These are phyloP conservation scores for Globisporangium viniferum DNA, from an alignment of 352 stramenopile species.

Conservation along the genomic window DNA sequence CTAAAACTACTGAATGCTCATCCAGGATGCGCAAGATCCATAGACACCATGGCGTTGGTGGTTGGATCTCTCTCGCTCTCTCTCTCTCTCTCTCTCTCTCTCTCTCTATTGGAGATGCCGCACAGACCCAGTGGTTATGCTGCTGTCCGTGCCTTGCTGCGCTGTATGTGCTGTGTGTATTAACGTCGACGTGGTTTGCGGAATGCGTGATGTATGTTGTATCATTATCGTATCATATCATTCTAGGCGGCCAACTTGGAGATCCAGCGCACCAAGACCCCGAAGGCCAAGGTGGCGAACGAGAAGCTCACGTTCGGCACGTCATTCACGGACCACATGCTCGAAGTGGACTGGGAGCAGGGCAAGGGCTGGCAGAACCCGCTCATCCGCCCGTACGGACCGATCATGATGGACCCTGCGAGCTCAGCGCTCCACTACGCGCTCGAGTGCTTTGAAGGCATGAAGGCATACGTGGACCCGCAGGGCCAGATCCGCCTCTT, in stretches of 20 bases:
- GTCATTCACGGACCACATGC: constrained; percentile 96
- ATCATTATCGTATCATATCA: background rate
- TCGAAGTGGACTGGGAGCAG: constrained; percentile 91
- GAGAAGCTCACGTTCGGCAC: constrained; percentile 93
- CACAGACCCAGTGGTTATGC: background rate
- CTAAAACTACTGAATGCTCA: background rate
- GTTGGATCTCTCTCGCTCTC: background rate
- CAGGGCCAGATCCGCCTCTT: constrained; percentile 91
- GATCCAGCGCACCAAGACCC: constrained; percentile 11
- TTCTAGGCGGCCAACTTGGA: constrained; percentile 13
- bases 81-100: no score
- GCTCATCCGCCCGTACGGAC: constrained; percentile 89
- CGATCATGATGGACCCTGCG: constrained; percentile 91
- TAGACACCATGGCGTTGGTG: background rate
- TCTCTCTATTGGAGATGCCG: background rate
- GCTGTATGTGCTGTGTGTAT: background rate
- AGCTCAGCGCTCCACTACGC: constrained; percentile 94
- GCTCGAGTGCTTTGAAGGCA: constrained; percentile 94
- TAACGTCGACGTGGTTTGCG: background rate
- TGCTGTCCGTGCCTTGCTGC: background rate
- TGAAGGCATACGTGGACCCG: constrained; percentile 92
- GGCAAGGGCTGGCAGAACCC: constrained; percentile 84
- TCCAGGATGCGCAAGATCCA: background rate
- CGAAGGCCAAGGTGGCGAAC: constrained; percentile 63
- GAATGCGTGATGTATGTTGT: background rate